Evolutionary conservation across 139 green algal species (phyloP), one percentile per base, ranked within the genome.

Genomic region (Chlorella vulgaris): DNA sequence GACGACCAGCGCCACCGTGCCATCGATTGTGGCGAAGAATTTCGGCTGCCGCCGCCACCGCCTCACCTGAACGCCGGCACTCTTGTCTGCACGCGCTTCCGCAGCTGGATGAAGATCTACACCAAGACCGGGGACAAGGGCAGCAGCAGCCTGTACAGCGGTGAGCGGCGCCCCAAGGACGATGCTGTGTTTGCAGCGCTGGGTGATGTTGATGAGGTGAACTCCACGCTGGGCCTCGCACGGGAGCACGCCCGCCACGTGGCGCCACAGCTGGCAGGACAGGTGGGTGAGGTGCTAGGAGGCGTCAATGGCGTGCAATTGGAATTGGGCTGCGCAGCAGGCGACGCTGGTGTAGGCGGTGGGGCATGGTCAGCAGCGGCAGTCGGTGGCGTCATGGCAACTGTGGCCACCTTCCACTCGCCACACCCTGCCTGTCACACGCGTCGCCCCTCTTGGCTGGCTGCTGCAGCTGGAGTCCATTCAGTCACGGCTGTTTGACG

Each of bases 191-290:
- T 98, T 68, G 81, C 90, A 6, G 95, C 96, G 10, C 87, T 99
- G 4, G 95, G 95, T 5, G 95, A 99, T 51, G 93, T 98, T 1
- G 96, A 99, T 79, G 96, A 99, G 86, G 87, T 98, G 0, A 99
- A 99, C 86, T 93, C 87, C 2, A 80, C 84, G 13, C 4, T 97
- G 3, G 94, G 94, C 1, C 62, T 97, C 7, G 93, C 93, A 0
- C 71, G 86, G 66, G 91, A 91, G 81, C 91, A 74, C 35, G n/a
- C 69, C 0, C 28, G 40, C n/a, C 26, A 66, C 24, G 38, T 84
- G 50, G 76, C 86, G 0, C 7, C 76, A 2, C 35, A 76, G 31
- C 65, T 81, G 19, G 68, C 69, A 21, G 10, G 21, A 15, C 83
- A 89, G 78, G 82, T 88, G 51, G 29, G 38, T 2, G 53, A 58